phyloP scores from a whole-genome alignment of 2,329 filamentous ascomycete species.

The Chlorencoelia australis region DNA sequence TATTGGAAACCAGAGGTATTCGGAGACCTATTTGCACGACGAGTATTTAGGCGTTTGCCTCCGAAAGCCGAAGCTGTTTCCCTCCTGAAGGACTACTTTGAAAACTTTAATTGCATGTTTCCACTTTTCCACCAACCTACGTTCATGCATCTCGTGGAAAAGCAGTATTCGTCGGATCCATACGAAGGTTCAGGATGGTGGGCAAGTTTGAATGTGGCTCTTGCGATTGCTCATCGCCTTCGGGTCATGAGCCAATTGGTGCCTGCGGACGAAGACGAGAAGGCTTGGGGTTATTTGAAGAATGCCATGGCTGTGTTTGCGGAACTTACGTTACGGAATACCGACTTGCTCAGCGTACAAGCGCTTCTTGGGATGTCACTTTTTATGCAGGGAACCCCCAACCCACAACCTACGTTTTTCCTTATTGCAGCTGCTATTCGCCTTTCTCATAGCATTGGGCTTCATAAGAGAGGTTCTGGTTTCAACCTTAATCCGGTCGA shows the following conservation, averaged over 20 bases:
- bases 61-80: conserved; percentile 80
- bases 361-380: conserved; percentile 86
- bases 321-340: conserved; percentile 91
- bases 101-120: conserved; percentile 99
- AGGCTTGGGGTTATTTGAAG: conserved; percentile 92
- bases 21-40: conserved; percentile 77
- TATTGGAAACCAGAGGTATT: conserved; percentile 99
- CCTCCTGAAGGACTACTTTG: conserved; percentile 86
- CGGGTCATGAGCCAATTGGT: conserved; percentile 94
- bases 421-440: conserved; percentile 85
- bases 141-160: conserved; percentile 94
- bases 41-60: conserved; percentile 74
- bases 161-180: conserved; percentile 84
- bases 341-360: conserved; percentile 88
- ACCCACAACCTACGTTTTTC: conserved; percentile 88
- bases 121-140: conserved; percentile 95
- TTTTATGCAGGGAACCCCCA: conserved; percentile 92
- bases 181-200: conserved; percentile 97
- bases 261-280: conserved; percentile 81
- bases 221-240: conserved; percentile 88
- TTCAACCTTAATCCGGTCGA: conserved; percentile 92
- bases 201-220: conserved; percentile 87
- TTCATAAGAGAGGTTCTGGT: conserved; percentile 85
- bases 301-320: conserved; percentile 91
- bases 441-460: conserved; percentile 83